Percentiles rank a stretch among this genome's conserved stretches.
Conservation (phyloP, 768 basidiomycete genomes). For the Boletus pseudopeckii region DNA sequence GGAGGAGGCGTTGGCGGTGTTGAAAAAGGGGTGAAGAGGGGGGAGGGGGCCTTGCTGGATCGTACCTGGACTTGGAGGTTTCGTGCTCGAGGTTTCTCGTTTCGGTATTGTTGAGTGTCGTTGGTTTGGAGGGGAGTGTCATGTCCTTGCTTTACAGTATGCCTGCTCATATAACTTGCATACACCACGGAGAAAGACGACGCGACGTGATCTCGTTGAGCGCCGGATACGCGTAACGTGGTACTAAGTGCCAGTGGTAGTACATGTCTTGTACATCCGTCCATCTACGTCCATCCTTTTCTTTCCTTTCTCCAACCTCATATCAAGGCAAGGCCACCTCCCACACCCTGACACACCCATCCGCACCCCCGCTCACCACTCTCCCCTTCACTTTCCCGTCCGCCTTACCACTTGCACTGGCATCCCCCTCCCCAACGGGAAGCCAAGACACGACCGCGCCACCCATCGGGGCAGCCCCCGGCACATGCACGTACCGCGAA, state of each 20-base stretch:
- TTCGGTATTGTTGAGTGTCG: neutral
- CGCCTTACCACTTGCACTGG: slow-evolving; percentile 15
- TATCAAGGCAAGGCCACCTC: slow-evolving; percentile 40
- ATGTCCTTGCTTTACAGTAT: neutral
- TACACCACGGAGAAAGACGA: too few relatives aligned
- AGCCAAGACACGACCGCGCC: slow-evolving; percentile 82
- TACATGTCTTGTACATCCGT: neutral
- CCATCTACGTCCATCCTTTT: neutral
- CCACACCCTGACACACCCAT: slow-evolving; percentile 77
- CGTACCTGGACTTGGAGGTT: neutral
- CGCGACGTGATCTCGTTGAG: too few relatives aligned
- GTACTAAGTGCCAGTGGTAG: too few relatives aligned
- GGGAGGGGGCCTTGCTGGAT: neutral
- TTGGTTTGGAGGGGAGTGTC: neutral
- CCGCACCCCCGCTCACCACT: slow-evolving; percentile 73
- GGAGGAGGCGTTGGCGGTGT: slow-evolving; percentile 52
- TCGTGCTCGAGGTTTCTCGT: neutral
- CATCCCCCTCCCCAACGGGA: neutral
- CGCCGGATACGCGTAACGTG: too few relatives aligned
- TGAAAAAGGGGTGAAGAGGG: slow-evolving; percentile 1
- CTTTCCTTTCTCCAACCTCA: neutral
- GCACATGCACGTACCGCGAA: slow-evolving; percentile 69
- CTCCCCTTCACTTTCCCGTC: slow-evolving; percentile 41
- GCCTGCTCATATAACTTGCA: neutral
- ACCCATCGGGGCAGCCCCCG: slow-evolving; percentile 84